Base-by-base conservation (phyloP, 768 basidiomycete genomes). In the Lactifluus volemus region DNA sequence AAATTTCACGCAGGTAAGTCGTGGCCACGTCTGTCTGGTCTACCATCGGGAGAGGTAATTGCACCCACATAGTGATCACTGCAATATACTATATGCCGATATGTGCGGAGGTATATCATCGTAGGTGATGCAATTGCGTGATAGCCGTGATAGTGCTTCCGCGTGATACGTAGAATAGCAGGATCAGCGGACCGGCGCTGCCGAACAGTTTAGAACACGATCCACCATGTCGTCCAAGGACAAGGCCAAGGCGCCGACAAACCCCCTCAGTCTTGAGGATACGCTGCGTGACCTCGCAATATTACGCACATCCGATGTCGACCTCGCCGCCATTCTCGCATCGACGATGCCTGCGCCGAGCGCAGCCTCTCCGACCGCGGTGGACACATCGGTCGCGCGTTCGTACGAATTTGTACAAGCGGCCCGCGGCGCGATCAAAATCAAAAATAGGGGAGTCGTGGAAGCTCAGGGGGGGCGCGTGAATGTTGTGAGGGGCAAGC, bases 231-330 rank as follows among this genome's bases (percentile, higher is more conserved):
- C 42, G 15, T 38, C 58, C 49, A 50, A 42, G 15, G 49, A 34
- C 5, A 51, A 21, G 44, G 36, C 15, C n/a, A 49, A 58, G 29
- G 52, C 30, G 21, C 7, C 41, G 65, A 75, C 75, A 73, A 73
- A 82, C 61, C 79, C 83, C 12, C 75, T 90, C 45, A 74, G 82
- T 7, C 76, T 89, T 34, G 71, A 76, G 60, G 79, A 83, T 58
- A 83, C 82, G 7, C 77, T 90, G 41, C 84, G 79, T 12, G 89
- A 92, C 71, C 80, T 92, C 25, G 88, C 89, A 5, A 71, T 88
- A 36, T 73, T 91, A 19, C 81, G 85, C 32, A 81, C 82, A 30
- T 82, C 84, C 10, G 81, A 79, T 25, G 61, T 80, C 49, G 74
- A 79, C 61, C 65, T 81, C 17, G 67, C 74, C 5, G 58, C 50